Conservation (phyloP, 2,329 filamentous ascomycete species). For the Phaeosphaeriaceae sp. region DNA sequence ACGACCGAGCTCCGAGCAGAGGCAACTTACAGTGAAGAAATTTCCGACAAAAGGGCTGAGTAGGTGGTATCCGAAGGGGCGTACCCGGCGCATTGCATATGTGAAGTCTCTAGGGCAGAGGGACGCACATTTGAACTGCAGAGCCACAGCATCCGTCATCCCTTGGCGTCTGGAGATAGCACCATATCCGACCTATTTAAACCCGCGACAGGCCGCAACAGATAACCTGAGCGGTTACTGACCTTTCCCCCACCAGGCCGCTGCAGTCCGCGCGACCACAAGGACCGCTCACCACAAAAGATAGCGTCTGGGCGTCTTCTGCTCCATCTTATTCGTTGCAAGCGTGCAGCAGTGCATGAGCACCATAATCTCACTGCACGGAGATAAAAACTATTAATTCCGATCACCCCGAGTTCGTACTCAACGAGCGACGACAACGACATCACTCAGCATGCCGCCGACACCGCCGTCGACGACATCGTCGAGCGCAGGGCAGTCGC, state of each 20-base stretch:
- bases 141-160: constrained; percentile 5
- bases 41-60: neutral
- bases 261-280: constrained; percentile 12
- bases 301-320: constrained; percentile 5
- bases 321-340: constrained; percentile 2
- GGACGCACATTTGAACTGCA: constrained; percentile 23
- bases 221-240: constrained; percentile 13
- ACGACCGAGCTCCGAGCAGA: neutral
- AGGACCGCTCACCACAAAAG: constrained; percentile 9
- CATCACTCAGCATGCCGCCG: constrained; percentile 66
- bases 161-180: constrained; percentile 37
- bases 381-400: constrained; percentile 33
- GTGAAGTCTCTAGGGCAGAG: constrained; percentile 11
- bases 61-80: constrained; percentile 1
- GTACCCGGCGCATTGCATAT: constrained; percentile 12
- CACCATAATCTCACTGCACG: constrained; percentile 17
- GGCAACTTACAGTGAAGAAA: neutral
- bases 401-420: constrained; percentile 17
- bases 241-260: constrained; percentile 20
- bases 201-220: constrained; percentile 28
- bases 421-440: constrained; percentile 1
- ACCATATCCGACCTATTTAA: constrained; percentile 36
- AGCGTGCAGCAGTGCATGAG: constrained; percentile 9
- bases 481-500: constrained; percentile 78
- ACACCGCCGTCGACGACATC: constrained; percentile 80